A percentile compares a stretch with the other conserved stretches of the same genome.
Evolutionary conservation across 75 land plant species (phyloP).

Genomic region (Adiantum capillusveneris): DNA sequence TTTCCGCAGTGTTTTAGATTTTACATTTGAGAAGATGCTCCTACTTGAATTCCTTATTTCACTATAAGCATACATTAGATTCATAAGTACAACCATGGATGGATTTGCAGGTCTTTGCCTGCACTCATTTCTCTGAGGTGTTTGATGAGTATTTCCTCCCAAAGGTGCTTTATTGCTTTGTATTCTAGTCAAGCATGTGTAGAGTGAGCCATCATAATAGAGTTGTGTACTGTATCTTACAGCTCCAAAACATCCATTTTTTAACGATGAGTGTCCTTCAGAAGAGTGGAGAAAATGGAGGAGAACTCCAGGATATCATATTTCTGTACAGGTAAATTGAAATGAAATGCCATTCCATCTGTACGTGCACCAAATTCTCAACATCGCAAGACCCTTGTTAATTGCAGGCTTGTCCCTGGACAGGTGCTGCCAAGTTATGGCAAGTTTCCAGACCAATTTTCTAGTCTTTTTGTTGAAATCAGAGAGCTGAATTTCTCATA

Average conservation of each 20-base stretch:
- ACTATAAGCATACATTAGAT: too few species aligned
- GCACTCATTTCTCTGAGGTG: conserved; percentile 89
- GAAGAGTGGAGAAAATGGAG: conserved; percentile 25
- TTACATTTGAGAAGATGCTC: too few species aligned
- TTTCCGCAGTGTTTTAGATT: too few species aligned
- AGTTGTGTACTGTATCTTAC: conserved; percentile 5
- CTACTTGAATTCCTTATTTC: too few species aligned
- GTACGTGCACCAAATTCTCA: background rate
- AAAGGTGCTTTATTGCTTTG: conserved; percentile 32
- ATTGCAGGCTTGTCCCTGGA: conserved; percentile 78
- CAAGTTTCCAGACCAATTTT: conserved; percentile 16
- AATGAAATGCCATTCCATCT: background rate
- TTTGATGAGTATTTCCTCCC: conserved; percentile 48
- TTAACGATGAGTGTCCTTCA: conserved; percentile 83
- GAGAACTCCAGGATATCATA: conserved; percentile 51
- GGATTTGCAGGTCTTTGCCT: conserved; percentile 84
- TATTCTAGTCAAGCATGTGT: too few species aligned
- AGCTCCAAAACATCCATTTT: conserved; percentile 62
- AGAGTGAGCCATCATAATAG: conserved; percentile 7
- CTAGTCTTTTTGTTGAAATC: conserved; percentile 3
- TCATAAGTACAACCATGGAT: too few species aligned
- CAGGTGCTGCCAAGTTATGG: conserved; percentile 81
- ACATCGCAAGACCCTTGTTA: background rate
- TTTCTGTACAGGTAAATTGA: conserved; percentile 73
- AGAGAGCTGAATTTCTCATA: conserved; percentile 2